These are phyloP conservation scores for Globisporangium echinulatum DNA, from an alignment of 352 stramenopile genomes.

Conservation along the genomic window DNA sequence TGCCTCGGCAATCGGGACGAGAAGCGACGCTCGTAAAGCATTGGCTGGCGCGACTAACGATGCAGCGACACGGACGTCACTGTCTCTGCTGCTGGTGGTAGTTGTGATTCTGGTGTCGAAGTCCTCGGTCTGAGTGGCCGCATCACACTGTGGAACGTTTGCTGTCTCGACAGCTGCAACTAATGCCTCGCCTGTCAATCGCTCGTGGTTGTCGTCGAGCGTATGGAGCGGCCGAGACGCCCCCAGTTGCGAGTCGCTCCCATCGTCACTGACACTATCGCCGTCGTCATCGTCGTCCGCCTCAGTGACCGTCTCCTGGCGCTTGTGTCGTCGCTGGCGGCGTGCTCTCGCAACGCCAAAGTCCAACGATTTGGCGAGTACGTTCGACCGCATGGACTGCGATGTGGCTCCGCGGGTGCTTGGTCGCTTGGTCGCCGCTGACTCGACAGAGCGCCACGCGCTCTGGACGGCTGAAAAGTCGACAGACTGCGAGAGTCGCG, in stretches of 20 bases:
- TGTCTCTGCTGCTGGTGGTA: too few species aligned
- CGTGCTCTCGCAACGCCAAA: not conserved
- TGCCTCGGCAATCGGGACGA: too few species aligned
- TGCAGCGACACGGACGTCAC: too few species aligned
- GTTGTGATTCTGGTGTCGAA: too few species aligned
- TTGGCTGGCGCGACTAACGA: too few species aligned
- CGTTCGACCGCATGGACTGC: constrained; percentile 9
- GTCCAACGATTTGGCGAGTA: constrained; percentile 28
- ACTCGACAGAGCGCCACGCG: not conserved
- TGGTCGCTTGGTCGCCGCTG: not conserved
- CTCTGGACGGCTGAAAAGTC: not conserved
- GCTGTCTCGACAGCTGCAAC: too few species aligned
- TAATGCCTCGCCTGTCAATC: too few species aligned
- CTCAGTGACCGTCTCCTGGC: constrained; percentile 4
- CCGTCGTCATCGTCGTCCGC: constrained; percentile 1
- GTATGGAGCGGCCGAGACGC: too few species aligned
- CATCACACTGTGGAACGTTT: too few species aligned
- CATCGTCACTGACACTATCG: not conserved
- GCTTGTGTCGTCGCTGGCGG: not conserved
- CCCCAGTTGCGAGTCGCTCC: not conserved
- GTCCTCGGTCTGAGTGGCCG: too few species aligned
- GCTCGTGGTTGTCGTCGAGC: too few species aligned
- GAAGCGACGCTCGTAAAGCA: too few species aligned
- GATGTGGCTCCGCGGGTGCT: not conserved
- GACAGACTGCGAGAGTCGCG: not conserved